Evolutionary conservation across 345 rosid genomes (phyloP).

Genomic region (Aquilaria yunnanensis): DNA sequence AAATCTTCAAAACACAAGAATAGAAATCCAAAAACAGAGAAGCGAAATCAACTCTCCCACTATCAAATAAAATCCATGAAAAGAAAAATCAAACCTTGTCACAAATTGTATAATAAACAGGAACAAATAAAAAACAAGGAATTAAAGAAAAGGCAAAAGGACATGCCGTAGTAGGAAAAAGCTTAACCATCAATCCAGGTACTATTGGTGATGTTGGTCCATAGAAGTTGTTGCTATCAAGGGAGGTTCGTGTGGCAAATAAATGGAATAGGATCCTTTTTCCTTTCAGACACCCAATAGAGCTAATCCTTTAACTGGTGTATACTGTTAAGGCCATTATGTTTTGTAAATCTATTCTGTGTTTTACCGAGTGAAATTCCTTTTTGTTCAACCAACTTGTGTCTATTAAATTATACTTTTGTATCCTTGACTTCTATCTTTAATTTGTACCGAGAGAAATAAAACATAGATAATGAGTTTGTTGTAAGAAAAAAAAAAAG

Average conservation of each 20-base stretch:
- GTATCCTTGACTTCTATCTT: too few relatives aligned
- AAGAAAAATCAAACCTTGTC: too few relatives aligned
- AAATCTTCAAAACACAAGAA: too few relatives aligned
- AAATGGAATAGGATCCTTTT: slow-evolving; percentile 30
- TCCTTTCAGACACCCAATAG: slow-evolving; percentile 25
- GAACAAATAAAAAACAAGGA: background rate
- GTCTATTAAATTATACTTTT: too few relatives aligned
- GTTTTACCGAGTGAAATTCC: slow-evolving; percentile 1
- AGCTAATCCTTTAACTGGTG: slow-evolving; percentile 28
- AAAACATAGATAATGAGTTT: background rate
- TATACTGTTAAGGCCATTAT: slow-evolving; percentile 26
- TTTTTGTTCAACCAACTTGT: background rate
- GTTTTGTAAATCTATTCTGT: background rate
- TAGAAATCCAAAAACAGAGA: too few relatives aligned
- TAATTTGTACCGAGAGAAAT: background rate
- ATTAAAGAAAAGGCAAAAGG: slow-evolving; percentile 7
- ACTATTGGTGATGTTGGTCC: slow-evolving; percentile 14
- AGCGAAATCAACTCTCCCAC: too few relatives aligned
- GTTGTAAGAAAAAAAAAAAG: background rate
- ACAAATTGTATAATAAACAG: background rate
- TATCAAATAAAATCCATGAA: too few relatives aligned
- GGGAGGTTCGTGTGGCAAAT: slow-evolving; percentile 24
- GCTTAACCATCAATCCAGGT: background rate
- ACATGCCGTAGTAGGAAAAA: slow-evolving; percentile 15
- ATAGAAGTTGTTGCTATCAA: slow-evolving; percentile 23